These are phyloP conservation scores for Saccharomycopsis lassenensis DNA, from an alignment of 805 yeast species.

Conservation along the genomic window DNA sequence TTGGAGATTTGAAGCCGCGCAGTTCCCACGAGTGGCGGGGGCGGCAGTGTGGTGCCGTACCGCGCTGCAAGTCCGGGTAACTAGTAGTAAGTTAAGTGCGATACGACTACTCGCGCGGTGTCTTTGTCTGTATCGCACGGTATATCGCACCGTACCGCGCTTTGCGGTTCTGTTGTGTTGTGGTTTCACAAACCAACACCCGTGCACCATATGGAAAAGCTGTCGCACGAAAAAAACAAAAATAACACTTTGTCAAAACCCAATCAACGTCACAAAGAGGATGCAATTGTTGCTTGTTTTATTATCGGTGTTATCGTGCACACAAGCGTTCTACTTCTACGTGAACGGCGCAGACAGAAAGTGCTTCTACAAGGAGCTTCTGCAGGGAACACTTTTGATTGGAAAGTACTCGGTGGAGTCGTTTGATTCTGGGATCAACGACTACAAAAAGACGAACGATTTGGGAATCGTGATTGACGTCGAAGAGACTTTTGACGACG, in stretches of 20 bases:
- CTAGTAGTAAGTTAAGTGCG: no score
- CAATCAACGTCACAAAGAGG: neutral
- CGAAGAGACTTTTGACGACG: slow-evolving; percentile 64
- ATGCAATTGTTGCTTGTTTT: slow-evolving; percentile 1
- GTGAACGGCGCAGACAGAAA: slow-evolving; percentile 39
- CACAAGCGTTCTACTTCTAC: slow-evolving; percentile 38
- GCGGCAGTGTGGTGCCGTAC: no score
- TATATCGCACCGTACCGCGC: no score
- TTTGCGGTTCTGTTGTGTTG: no score
- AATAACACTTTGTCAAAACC: neutral
- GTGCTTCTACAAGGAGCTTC: slow-evolving; percentile 48
- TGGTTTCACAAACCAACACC: no score
- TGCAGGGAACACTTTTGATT: slow-evolving; percentile 37
- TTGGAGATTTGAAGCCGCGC: no score
- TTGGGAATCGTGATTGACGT: slow-evolving; percentile 33
- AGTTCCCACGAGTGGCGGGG: no score
- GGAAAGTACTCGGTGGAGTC: slow-evolving; percentile 41
- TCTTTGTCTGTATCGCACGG: no score
- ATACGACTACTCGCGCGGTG: no score
- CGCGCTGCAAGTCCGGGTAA: no score
- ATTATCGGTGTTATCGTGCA: slow-evolving; percentile 10
- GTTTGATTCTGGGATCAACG: slow-evolving; percentile 27
- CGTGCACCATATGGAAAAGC: no score
- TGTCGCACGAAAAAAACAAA: neutral
- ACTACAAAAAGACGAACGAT: slow-evolving; percentile 28